These are phyloP conservation scores for Tylopilus vinaceipallidus DNA, from an alignment of 768 basidiomycete species.

Conservation along the genomic window DNA sequence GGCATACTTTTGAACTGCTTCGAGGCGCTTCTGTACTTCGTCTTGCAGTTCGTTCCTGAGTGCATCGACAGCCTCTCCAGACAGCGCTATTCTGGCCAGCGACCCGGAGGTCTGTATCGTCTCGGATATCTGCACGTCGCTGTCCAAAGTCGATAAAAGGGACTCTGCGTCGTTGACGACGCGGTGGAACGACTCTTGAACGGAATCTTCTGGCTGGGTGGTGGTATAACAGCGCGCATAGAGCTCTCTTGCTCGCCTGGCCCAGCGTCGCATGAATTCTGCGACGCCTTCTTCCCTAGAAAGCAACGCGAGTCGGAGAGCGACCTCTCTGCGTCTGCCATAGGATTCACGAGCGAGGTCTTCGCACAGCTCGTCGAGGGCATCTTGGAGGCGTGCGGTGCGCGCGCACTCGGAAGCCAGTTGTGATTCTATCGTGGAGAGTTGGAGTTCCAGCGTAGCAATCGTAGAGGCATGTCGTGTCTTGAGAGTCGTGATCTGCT, in stretches of 20 bases:
- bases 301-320: conserved; percentile 58
- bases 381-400: conserved; percentile 49
- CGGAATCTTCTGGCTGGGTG: conserved; percentile 8
- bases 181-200: conserved; percentile 30
- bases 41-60: conserved; percentile 57
- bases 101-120: conserved; percentile 38
- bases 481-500: conserved; percentile 55
- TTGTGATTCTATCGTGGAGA: conserved; percentile 42
- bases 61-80: conserved; percentile 47
- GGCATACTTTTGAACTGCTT: conserved; percentile 14
- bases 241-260: conserved; percentile 47
- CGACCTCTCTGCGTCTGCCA: conserved; percentile 70
- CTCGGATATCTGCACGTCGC: conserved; percentile 25
- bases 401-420: conserved; percentile 44
- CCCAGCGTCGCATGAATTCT: conserved; percentile 56
- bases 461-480: conserved; percentile 61
- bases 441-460: conserved; percentile 51
- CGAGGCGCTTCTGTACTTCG: conserved; percentile 52
- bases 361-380: conserved; percentile 67
- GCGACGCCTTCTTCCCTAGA: conserved; percentile 61
- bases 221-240: conserved; percentile 25
- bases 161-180: conserved; percentile 35
- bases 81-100: conserved; percentile 49
- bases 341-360: conserved; percentile 70
- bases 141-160: conserved; percentile 36